Percentiles rank a stretch among this genome's conserved stretches.
phyloP scores from a whole-genome alignment of 2,329 filamentous ascomycete genomes.

The Aspergillus calidoustus region DNA sequence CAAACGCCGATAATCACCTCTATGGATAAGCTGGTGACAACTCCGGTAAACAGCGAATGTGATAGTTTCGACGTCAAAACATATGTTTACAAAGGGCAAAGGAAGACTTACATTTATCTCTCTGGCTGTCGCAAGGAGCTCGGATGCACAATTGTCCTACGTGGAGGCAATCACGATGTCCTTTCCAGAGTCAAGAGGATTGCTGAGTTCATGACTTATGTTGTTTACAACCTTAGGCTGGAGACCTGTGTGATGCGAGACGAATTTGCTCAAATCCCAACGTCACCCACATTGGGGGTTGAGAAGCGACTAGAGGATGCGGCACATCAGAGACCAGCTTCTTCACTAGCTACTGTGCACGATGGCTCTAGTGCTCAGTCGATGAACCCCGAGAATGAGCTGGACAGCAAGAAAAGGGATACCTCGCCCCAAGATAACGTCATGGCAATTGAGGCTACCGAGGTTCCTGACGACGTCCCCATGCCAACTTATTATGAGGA shows the following conservation, averaged over 20 bases:
- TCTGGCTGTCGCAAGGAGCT: constrained; percentile 88
- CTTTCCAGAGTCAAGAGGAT: constrained; percentile 86
- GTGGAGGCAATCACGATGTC: constrained; percentile 73
- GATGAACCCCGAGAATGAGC: constrained; percentile 23
- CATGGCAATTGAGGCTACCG: constrained; percentile 37
- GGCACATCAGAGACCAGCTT: constrained; percentile 12
- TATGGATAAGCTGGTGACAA: constrained; percentile 85
- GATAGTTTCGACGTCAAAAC: constrained; percentile 94
- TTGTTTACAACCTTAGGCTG: constrained; percentile 95
- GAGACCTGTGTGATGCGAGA: constrained; percentile 94
- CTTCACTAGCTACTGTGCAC: constrained; percentile 9
- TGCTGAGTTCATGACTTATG: constrained; percentile 98
- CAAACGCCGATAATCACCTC: constrained; percentile 93
- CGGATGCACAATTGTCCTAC: constrained; percentile 90
- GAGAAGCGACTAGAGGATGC: constrained; percentile 20
- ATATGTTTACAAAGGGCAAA: constrained; percentile 80
- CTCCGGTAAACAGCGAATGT: constrained; percentile 76
- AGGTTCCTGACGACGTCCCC: constrained; percentile 76
- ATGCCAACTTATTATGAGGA: constrained; percentile 94
- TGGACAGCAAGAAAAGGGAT: constrained; percentile 24
- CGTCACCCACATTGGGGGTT: constrained; percentile 57
- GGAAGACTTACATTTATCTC: constrained; percentile 95
- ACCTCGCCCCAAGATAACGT: constrained; percentile 21
- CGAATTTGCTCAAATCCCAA: constrained; percentile 83
- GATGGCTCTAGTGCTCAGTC: constrained; percentile 13